Base-by-base conservation (phyloP, 352 stramenopile genomes). In the Globisporangium cederbergense region DNA sequence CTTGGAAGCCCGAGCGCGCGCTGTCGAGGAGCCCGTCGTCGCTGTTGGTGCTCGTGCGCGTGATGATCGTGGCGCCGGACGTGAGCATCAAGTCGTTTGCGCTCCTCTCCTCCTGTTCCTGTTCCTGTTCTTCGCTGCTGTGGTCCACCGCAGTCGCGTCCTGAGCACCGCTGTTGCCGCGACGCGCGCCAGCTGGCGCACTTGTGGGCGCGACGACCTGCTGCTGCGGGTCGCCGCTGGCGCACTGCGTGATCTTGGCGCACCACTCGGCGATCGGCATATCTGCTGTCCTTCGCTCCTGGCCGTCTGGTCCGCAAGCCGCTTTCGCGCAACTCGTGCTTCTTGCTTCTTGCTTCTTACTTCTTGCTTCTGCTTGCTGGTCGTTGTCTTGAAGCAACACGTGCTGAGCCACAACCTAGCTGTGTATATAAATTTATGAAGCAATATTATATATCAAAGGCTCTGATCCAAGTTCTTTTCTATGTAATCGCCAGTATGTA, bases 221-320 rank as follows among this genome's bases (percentile, higher is more conserved):
- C 36, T 32, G 22, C 34, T 67, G 30, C 51, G 22, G 42, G n/a
- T 66, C 43, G 16, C 18, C 52, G 20, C 55, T 36, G 18, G n/a
- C 38, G 46, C 62, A 68, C 36, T 62, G 47, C 28, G 55, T 34
- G 62, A 68, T n/a, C 55, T 59, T 63, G 45, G 62, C 47, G 62
- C 62, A 68, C 62, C 62, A 68, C 20, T 58, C 46, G 13, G 62
- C 28, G 28, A 64, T 63, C 66, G 45, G 36, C 66, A 68, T 56
- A 30, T 7, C n/a, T 56, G n/a, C 11, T 47, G 20, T 16, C n/a
- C 2, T 28, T 10, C 20, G 16, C 28, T 13, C 18, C 7, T 57
- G 25, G 25, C 11, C 47, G 47, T 53, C 20, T 34, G 49, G 14
- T 36, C 11, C 3, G 10, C 49, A 36, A 54, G 20, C 20, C n/a